Conservation (phyloP, 768 basidiomycete species). For the Pholiota microspora region DNA sequence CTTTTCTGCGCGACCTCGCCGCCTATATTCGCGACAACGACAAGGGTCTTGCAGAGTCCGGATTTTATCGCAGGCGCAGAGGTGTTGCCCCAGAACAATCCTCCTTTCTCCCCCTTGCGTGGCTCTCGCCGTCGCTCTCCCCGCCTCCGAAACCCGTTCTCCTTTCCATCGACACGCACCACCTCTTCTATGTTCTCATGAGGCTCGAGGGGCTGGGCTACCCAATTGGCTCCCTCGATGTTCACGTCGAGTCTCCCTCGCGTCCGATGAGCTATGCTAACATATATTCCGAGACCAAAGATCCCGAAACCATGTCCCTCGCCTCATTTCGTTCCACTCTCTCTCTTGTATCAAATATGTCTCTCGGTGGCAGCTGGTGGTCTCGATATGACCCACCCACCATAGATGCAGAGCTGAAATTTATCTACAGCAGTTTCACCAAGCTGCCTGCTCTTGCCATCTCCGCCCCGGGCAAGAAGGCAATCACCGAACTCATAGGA, state of each 20-base stretch:
- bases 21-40: conserved; percentile 74
- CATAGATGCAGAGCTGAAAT: conserved; percentile 76
- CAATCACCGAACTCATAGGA: conserved; percentile 65
- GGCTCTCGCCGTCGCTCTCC: conserved; percentile 34
- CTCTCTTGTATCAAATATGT: conserved; percentile 73
- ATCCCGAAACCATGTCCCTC: conserved; percentile 72
- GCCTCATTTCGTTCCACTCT: conserved; percentile 75
- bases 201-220: conserved; percentile 81
- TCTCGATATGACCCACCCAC: conserved; percentile 51
- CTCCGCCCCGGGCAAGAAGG: conserved; percentile 58
- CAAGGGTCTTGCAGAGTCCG: conserved; percentile 66
- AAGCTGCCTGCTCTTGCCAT: conserved; percentile 80
- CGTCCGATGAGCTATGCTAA: conserved; percentile 76
- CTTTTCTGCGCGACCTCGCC: conserved; percentile 69
- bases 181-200: conserved; percentile 86
- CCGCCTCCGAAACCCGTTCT: conserved; percentile 52
- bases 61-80: conserved; percentile 48
- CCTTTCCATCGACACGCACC: conserved; percentile 74
- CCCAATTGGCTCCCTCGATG: conserved; percentile 77
- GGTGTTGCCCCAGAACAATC: conserved; percentile 25
- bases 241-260: conserved; percentile 67
- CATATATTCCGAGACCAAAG: conserved; percentile 52
- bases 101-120: conserved; percentile 49
- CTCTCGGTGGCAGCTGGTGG: conserved; percentile 78
- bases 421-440: conserved; percentile 87